Evolutionary conservation across 129 eudicot species (phyloP).

Genomic region (Flaveria robusta): DNA sequence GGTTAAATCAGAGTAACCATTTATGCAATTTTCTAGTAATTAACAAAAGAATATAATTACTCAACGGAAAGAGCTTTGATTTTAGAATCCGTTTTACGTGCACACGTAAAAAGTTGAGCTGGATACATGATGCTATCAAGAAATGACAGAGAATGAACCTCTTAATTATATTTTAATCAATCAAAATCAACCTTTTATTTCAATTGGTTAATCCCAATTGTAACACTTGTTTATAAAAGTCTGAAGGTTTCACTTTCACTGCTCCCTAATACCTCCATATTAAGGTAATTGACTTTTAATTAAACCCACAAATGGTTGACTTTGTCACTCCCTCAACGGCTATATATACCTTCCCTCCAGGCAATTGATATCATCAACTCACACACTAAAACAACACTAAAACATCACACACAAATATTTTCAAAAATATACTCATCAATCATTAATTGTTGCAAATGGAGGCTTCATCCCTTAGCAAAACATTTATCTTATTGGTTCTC

Average conservation of each 20-base stretch:
- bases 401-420: background rate
- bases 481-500: constrained; percentile 16
- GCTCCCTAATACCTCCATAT: constrained; percentile 3
- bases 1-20: too few relatives aligned
- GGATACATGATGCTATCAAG: too few relatives aligned
- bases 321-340: background rate
- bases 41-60: too few relatives aligned
- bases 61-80: too few relatives aligned
- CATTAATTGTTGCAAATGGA: background rate
- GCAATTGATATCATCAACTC: background rate
- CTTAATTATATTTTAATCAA: too few relatives aligned
- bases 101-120: too few relatives aligned
- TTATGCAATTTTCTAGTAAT: too few relatives aligned
- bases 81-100: too few relatives aligned
- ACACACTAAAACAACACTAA: background rate
- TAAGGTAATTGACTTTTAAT: background rate
- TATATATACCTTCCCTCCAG: background rate
- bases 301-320: background rate
- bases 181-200: background rate
- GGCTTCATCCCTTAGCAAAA: constrained; percentile 21
- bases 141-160: background rate
- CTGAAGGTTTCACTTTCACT: background rate
- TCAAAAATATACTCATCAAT: background rate
- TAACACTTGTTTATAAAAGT: background rate
- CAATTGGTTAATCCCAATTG: background rate